Percentiles rank a stretch among this genome's conserved stretches.
phyloP scores from a whole-genome alignment of 306 rosid species.

The Lathyrus tuberosus region DNA sequence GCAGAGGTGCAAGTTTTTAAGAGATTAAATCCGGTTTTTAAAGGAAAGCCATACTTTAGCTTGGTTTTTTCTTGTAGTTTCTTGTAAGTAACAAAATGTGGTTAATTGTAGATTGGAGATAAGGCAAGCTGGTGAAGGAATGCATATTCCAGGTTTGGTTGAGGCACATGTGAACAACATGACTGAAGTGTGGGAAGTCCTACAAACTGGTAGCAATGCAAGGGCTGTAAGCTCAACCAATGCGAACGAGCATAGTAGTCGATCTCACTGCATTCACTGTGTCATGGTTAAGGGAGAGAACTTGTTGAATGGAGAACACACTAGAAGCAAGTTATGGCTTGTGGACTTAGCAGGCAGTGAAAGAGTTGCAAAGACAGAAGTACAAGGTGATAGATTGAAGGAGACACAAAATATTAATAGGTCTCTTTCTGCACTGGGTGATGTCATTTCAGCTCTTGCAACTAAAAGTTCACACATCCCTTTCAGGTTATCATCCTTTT shows the following conservation, averaged over 20 bases:
- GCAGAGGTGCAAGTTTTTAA: background rate
- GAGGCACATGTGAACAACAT: constrained; percentile 87
- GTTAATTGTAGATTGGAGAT: constrained; percentile 72
- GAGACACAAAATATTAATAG: constrained; percentile 96
- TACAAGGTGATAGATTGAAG: constrained; percentile 91
- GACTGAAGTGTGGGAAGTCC: constrained; percentile 95
- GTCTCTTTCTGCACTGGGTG: constrained; percentile 97
- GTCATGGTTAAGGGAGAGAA: constrained; percentile 99
- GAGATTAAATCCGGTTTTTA: background rate
- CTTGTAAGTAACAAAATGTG: constrained; percentile 27
- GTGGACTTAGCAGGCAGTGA: constrained; percentile 99
- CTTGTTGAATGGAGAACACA: constrained; percentile 84
- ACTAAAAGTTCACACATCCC: constrained; percentile 87
- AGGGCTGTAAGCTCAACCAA: constrained; percentile 92
- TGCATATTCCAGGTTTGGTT: constrained; percentile 87
- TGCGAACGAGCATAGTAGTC: constrained; percentile 92
- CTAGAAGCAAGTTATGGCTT: constrained; percentile 92
- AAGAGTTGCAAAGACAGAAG: constrained; percentile 92
- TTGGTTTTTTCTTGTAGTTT: background rate
- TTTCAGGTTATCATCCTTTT: constrained; percentile 66
- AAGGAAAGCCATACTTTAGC: constrained; percentile 13
- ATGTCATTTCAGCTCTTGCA: constrained; percentile 95
- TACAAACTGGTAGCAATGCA: constrained; percentile 94
- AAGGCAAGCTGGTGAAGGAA: constrained; percentile 87
- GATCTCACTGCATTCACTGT: constrained; percentile 96